Evolutionary conservation across 352 stramenopile species (phyloP), one percentile per base, ranked within the genome.

Genomic region (Phytophthora capsici): DNA sequence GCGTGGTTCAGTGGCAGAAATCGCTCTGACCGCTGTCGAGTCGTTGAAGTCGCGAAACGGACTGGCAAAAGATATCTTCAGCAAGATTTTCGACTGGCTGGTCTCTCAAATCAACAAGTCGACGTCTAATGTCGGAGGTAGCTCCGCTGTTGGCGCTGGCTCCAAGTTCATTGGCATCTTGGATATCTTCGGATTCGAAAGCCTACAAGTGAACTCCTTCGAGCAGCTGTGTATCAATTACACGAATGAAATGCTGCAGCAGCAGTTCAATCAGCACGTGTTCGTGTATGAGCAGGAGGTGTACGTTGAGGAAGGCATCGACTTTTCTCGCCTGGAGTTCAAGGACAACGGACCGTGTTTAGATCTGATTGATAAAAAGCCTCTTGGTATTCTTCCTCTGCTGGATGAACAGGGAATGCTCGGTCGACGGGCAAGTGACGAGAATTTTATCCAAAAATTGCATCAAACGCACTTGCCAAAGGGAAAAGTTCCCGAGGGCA

Each of bases 171-270:
- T 99, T 75, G 93, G 94, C 56, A 97, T 99, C 38, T 73, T 99
- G 40, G 97, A 99, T 78, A 98, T 99, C 47, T 99, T 98, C 73
- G 96, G 97, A 3, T 99, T 99, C 70, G 97, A 99, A 76, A 94
- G 82, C 37, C 88, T 99, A 53, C 81, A 97, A 63, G 76, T 89
- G 26, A 97, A 97, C 69, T 97, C 89, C 17, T 98, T 98, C 51
- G 94, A 98, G 75, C 96, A 99, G 62, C 78, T 98, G 10, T 98
- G 94, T 67, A 98, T 98, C 75, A 98, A 98, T 77, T 98, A 97
- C 73, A 97, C 90, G 43, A 98, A 98, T 69, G 94, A 98, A 69
- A 98, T 98, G 91, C 75, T 98, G 7, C 94, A 98, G 73, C 89
- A 96, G 62, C 88, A 96, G 61, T 97, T 96, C 73, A 98, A 98